These are phyloP conservation scores for Rubia tinctorum DNA, from an alignment of 305 asterid species.

Conservation along the genomic window DNA sequence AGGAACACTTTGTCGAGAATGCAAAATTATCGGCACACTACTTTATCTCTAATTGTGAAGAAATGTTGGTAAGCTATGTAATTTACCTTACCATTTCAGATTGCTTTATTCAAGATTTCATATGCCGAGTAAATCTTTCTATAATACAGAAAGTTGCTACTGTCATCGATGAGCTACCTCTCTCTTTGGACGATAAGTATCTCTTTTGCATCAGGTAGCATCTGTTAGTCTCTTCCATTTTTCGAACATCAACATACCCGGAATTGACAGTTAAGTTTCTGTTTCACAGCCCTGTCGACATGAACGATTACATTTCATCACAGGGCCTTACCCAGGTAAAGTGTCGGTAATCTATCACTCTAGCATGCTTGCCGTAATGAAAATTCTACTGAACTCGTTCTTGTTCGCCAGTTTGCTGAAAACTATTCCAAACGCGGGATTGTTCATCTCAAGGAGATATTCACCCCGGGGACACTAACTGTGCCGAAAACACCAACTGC, in stretches of 20 bases:
- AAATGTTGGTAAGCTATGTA: constrained; percentile 57
- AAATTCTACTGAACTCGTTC: constrained; percentile 14
- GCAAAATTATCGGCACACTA: constrained; percentile 79
- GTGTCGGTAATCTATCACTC: constrained; percentile 9
- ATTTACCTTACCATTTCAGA: background rate
- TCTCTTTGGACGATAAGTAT: constrained; percentile 67
- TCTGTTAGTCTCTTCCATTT: constrained; percentile 1
- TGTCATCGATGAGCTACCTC: constrained; percentile 82
- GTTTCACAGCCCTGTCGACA: constrained; percentile 76
- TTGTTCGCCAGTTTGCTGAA: constrained; percentile 64
- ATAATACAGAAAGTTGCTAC: constrained; percentile 81
- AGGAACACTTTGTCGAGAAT: constrained; percentile 83
- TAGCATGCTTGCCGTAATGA: constrained; percentile 9
- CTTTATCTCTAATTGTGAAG: constrained; percentile 70
- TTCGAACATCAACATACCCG: background rate
- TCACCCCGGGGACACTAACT: constrained; percentile 74
- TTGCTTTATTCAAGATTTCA: background rate
- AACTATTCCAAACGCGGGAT: constrained; percentile 56
- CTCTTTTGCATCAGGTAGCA: constrained; percentile 75
- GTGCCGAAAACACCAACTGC: constrained; percentile 75
- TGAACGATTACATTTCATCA: constrained; percentile 73
- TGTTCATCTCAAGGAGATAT: constrained; percentile 84
- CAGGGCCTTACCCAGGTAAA: constrained; percentile 83
- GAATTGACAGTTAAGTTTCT: constrained; percentile 16
- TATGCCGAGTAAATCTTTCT: constrained; percentile 15